A percentile compares a stretch with the other conserved stretches of the same genome.
phyloP scores from a whole-genome alignment of 2,329 filamentous ascomycete genomes.

The Chaetomiaceae sp. region DNA sequence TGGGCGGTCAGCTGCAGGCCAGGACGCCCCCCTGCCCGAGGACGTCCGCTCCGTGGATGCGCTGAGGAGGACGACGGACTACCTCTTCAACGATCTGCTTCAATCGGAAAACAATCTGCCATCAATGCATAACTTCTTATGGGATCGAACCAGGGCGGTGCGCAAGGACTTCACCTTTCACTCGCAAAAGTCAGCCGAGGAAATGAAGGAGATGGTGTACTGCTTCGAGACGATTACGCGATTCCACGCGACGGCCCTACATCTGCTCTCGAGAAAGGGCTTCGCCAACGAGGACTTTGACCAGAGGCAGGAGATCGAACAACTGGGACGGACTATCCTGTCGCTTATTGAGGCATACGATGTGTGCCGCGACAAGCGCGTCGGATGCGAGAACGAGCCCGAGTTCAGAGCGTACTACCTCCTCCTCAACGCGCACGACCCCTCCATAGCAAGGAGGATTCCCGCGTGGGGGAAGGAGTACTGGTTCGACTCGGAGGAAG shows the following conservation, averaged over 20 bases:
- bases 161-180: slow-evolving; percentile 65
- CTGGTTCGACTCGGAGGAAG: slow-evolving; percentile 49
- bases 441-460: slow-evolving; percentile 50
- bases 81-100: slow-evolving; percentile 56
- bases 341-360: slow-evolving; percentile 62
- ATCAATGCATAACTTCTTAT: slow-evolving; percentile 55
- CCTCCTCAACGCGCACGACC: slow-evolving; percentile 54
- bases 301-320: slow-evolving; percentile 62
- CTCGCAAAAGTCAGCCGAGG: slow-evolving; percentile 50
- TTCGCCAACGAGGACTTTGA: slow-evolving; percentile 55
- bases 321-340: slow-evolving; percentile 58
- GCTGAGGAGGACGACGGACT: slow-evolving; percentile 55
- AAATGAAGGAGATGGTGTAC: slow-evolving; percentile 54
- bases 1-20: slow-evolving; percentile 61
- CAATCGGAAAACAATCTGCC: slow-evolving; percentile 49
- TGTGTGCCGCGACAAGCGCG: slow-evolving; percentile 53
- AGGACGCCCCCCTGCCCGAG: slow-evolving; percentile 61
- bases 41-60: slow-evolving; percentile 58
- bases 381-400: slow-evolving; percentile 55
- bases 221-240: slow-evolving; percentile 60
- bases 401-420: slow-evolving; percentile 63
- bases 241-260: slow-evolving; percentile 60
- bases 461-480: slow-evolving; percentile 50
- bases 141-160: slow-evolving; percentile 62
- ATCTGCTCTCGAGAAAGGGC: slow-evolving; percentile 53